Base-by-base conservation (phyloP, 2,329 filamentous ascomycete species). In the Xylaria sp. region DNA sequence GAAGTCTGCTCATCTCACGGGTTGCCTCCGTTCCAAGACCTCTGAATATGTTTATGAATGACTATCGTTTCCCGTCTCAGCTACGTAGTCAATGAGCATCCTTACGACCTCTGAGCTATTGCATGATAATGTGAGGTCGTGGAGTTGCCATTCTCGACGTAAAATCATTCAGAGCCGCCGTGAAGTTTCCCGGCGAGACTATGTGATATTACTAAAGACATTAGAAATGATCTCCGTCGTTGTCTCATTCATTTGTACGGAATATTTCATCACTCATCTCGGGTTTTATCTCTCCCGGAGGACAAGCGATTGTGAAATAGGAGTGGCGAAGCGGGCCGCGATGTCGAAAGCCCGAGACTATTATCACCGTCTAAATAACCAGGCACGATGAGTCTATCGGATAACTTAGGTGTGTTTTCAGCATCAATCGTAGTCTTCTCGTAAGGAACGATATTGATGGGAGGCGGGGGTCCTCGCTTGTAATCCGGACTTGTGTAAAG, bases 401-500 rank as follows among this genome's bases (percentile, higher is more conserved):
- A 65, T 35, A 65, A 66, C 58, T 64, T 64, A 16, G 71, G 72
- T 39, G 72, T 73, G 55, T 65, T 67, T 65, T 69, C 66, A 35
- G 68, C 74, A 58, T 84, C 84, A 47, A 86, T 81, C 10, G 80
- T 80, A 2, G 85, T 84, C 75, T 96, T 94, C 72, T 96, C 91
- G 69, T 89, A 92, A 64, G 79, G 84, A 52, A 87, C 87, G 62
- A 92, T 86, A 64, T 77, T 83, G 68, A 91, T 85, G 0, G 88
- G 84, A 0, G 84, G 78, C 19, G 90, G 85, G 13, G 86, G 83
- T 57, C 80, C 76, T 57, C 83, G 79, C 62, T 78, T 79, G 18
- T 81, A 77, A 63, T 91, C 84, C 0, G 85, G 82, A 4, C 83
- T 82, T 62, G 85, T 91, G 78, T 96, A 97, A 13, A 97, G 80